These are phyloP conservation scores for Teratosphaeria zuluensis DNA, from an alignment of 2,329 filamentous ascomycete genomes.

Conservation along the genomic window DNA sequence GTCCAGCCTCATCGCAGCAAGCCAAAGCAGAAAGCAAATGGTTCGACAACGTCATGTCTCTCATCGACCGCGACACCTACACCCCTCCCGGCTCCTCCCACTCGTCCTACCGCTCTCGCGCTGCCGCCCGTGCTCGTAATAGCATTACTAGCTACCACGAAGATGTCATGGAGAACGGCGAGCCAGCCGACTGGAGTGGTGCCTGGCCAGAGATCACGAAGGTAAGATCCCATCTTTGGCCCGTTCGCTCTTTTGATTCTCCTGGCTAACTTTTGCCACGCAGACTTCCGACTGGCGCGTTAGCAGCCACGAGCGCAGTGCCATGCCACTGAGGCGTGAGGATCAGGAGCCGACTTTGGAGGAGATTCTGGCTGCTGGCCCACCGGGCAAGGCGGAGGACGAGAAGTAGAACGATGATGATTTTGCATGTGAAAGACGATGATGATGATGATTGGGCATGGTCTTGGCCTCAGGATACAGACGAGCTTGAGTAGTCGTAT, in stretches of 20 bases:
- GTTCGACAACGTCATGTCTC: background rate
- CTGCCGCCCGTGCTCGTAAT: background rate
- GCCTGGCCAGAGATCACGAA: background rate
- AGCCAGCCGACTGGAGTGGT: background rate
- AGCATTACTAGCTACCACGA: background rate
- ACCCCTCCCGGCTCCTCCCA: background rate
- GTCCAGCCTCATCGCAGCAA: background rate
- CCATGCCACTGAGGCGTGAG: background rate
- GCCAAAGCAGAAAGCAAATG: background rate
- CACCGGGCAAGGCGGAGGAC: background rate
- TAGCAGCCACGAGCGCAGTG: background rate
- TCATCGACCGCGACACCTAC: background rate
- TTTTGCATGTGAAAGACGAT: background rate
- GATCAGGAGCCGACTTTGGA: background rate
- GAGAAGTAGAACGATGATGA: background rate
- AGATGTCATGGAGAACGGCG: background rate
- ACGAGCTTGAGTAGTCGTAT: background rate
- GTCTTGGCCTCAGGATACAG: background rate
- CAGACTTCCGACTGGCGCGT: background rate
- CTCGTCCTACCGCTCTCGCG: background rate
- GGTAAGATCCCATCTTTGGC: background rate
- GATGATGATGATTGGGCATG: background rate
- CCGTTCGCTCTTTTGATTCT: background rate
- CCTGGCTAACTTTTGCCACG: background rate
- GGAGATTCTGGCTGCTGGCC: background rate